phyloP scores from a whole-genome alignment of 1,139 yeast species.

The Kluyveromyces marxianus region DNA sequence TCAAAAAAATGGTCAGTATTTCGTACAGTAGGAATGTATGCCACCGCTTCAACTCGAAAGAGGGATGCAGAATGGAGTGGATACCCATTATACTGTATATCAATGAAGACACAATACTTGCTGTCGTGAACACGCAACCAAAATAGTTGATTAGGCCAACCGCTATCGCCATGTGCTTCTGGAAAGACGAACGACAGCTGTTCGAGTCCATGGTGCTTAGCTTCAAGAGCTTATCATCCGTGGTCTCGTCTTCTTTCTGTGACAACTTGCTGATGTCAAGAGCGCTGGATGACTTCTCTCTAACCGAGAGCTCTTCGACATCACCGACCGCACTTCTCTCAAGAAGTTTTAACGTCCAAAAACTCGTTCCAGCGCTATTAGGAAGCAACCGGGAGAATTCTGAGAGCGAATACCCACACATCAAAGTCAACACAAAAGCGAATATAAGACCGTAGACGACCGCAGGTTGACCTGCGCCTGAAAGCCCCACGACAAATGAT shows the following conservation, averaged over 20 bases:
- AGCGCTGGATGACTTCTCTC: background rate
- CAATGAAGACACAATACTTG: slow-evolving; percentile 46
- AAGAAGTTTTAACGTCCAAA: slow-evolving; percentile 51
- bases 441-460: slow-evolving; percentile 44
- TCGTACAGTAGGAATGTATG: slow-evolving; percentile 43
- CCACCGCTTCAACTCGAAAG: slow-evolving; percentile 41
- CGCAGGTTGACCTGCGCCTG: slow-evolving; percentile 44
- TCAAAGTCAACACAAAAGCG: slow-evolving; percentile 41
- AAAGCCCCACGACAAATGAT: slow-evolving; percentile 40
- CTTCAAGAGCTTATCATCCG: slow-evolving; percentile 4
- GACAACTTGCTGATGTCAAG: background rate
- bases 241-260: background rate
- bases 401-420: slow-evolving; percentile 41
- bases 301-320: background rate
- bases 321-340: slow-evolving; percentile 29
- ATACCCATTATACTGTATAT: slow-evolving; percentile 45
- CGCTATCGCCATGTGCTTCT: slow-evolving; percentile 9
- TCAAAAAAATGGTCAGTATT: slow-evolving; percentile 27
- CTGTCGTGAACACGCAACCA: slow-evolving; percentile 49
- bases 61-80: slow-evolving; percentile 41
- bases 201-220: slow-evolving; percentile 5
- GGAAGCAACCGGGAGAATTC: slow-evolving; percentile 51
- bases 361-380: slow-evolving; percentile 53
- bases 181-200: slow-evolving; percentile 38
- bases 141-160: slow-evolving; percentile 28